Conservation (phyloP, 2,329 filamentous ascomycete genomes). For the Alternaria panax region DNA sequence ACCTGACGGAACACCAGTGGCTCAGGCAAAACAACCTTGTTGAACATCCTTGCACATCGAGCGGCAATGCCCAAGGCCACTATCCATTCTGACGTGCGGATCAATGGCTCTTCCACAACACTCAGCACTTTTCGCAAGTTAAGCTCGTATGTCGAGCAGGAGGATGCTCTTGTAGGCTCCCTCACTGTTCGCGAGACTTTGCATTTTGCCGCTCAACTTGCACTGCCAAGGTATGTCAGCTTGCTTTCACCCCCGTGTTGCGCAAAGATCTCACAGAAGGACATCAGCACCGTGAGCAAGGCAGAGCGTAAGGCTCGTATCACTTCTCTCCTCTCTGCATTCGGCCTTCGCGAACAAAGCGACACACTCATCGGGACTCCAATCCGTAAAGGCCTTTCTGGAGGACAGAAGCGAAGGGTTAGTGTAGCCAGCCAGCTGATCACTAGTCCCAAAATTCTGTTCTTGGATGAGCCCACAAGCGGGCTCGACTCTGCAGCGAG, state of each 20-base stretch:
- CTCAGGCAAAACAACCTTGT: constrained; percentile 81
- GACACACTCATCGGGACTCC: constrained; percentile 81
- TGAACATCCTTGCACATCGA: constrained; percentile 78
- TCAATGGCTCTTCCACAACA: constrained; percentile 68
- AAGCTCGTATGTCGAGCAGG: constrained; percentile 84
- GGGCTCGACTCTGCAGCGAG: constrained; percentile 81
- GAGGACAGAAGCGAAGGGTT: constrained; percentile 82
- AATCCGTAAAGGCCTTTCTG: constrained; percentile 81
- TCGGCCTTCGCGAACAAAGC: constrained; percentile 74
- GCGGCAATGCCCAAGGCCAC: constrained; percentile 61
- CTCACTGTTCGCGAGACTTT: constrained; percentile 83
- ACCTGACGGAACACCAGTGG: constrained; percentile 53
- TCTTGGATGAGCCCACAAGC: constrained; percentile 84
- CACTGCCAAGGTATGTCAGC: constrained; percentile 61
- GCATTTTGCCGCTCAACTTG: constrained; percentile 75
- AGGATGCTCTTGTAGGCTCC: constrained; percentile 82
- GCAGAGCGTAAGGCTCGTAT: constrained; percentile 70
- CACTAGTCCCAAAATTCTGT: constrained; percentile 79
- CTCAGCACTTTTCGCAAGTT: constrained; percentile 67
- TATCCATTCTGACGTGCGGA: constrained; percentile 62
- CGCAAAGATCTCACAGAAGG: too few relatives aligned
- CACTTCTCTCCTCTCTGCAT: constrained; percentile 70
- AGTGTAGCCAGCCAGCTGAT: constrained; percentile 83
- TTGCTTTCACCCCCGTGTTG: too few relatives aligned
- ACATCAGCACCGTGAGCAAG: too few relatives aligned